phyloP scores from a whole-genome alignment of 75 land plant genomes.

The Azolla pinnata region DNA sequence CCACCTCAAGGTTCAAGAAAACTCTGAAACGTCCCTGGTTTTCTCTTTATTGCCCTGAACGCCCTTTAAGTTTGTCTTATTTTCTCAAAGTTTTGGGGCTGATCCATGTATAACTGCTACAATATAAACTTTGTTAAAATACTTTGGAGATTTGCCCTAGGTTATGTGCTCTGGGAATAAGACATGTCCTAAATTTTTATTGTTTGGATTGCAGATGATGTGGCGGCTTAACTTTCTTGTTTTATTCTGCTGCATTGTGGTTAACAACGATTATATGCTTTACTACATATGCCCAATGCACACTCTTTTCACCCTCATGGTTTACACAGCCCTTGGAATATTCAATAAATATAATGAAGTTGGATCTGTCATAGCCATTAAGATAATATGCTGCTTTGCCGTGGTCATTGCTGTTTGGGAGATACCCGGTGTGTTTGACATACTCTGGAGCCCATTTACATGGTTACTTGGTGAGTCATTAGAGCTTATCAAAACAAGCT shows the following conservation, averaged over 20 bases:
- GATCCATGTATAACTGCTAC: no score
- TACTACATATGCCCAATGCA: slow-evolving; percentile 99
- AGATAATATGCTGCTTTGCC: slow-evolving; percentile 60
- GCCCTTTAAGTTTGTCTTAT: no score
- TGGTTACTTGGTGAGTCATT: slow-evolving; percentile 62
- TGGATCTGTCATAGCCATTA: slow-evolving; percentile 66
- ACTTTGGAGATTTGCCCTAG: no score
- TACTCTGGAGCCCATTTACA: slow-evolving; percentile 79
- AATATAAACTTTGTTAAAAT: no score
- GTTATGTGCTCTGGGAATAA: no score
- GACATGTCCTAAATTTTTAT: no score
- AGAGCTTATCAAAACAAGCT: not conserved
- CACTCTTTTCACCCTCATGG: slow-evolving; percentile 96
- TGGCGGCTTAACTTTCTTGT: slow-evolving; percentile 98
- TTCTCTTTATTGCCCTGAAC: no score
- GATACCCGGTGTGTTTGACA: slow-evolving; percentile 85
- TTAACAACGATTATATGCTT: slow-evolving; percentile 90
- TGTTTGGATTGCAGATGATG: slow-evolving; percentile 98
- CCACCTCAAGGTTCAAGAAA: no score
- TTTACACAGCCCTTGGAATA: slow-evolving; percentile 89
- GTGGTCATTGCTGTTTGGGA: slow-evolving; percentile 92
- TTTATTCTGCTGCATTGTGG: slow-evolving; percentile 76
- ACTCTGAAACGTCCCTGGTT: no score
- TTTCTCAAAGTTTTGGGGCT: no score
- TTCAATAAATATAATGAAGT: slow-evolving; percentile 81